Evolutionary conservation across 768 basidiomycete genomes (phyloP).

Genomic region (Xerocomellus intermedius): DNA sequence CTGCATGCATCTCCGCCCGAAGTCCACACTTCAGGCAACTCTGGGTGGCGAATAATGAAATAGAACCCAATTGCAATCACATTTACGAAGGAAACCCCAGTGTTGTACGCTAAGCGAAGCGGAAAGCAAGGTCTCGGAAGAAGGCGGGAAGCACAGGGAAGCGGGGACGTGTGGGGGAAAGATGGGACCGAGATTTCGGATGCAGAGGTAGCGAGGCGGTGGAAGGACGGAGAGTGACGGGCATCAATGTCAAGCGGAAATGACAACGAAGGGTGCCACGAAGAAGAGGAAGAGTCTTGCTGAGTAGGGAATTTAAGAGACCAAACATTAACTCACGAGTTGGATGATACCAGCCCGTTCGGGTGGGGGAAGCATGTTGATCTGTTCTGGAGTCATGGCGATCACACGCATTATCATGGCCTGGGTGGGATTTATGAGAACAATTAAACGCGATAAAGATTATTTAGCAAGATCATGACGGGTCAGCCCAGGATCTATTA

Average conservation of each 20-base stretch:
- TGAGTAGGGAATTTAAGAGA: constrained; percentile 11
- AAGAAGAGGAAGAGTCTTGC: constrained; percentile 4
- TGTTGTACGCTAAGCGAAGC: constrained; percentile 28
- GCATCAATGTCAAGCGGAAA: constrained; percentile 28
- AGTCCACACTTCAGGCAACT: constrained; percentile 2
- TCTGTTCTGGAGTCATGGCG: constrained; percentile 82
- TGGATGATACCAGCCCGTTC: constrained; percentile 81
- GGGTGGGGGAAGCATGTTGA: constrained; percentile 66
- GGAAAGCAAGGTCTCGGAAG: constrained; percentile 12
- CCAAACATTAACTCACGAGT: constrained; percentile 54
- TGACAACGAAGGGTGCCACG: constrained; percentile 8
- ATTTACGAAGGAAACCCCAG: constrained; percentile 32
- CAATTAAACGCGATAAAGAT: not conserved
- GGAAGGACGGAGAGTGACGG: constrained; percentile 18
- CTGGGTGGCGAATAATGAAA: constrained; percentile 6
- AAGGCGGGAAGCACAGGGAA: constrained; percentile 12
- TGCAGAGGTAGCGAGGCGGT: constrained; percentile 5
- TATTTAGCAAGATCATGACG: not conserved
- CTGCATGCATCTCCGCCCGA: constrained; percentile 8
- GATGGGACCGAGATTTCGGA: constrained; percentile 5
- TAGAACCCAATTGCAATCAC: not conserved
- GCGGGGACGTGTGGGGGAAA: constrained; percentile 13
- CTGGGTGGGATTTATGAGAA: constrained; percentile 35
- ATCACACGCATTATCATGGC: constrained; percentile 77
- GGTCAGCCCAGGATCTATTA: not conserved